phyloP scores from a whole-genome alignment of 1,139 yeast species.

The Pichiaceae sp. region DNA sequence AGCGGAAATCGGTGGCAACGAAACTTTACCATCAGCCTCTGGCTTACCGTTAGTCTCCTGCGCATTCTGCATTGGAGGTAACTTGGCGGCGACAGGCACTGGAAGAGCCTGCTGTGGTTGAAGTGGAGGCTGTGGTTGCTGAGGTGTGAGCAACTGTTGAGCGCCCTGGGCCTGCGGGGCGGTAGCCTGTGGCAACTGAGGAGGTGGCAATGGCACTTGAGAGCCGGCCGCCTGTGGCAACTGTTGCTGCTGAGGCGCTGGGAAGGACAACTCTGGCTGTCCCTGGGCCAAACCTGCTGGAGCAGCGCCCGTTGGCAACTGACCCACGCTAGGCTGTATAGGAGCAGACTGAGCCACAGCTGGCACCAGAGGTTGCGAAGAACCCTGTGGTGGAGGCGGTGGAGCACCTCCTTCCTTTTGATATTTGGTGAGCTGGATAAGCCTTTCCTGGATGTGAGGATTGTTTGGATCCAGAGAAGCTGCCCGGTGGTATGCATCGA shows the following conservation, averaged over 20 bases:
- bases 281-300: not conserved
- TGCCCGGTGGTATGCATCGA: conserved; percentile 95
- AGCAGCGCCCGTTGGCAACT: not conserved
- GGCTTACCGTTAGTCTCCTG: too few species aligned
- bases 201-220: conserved; percentile 7
- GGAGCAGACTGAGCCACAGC: conserved; percentile 10
- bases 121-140: conserved; percentile 1
- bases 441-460: conserved; percentile 86
- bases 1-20: conserved; percentile 2
- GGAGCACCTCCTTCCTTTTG: conserved; percentile 69
- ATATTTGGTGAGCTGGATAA: conserved; percentile 73
- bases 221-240: conserved; percentile 2
- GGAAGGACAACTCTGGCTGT: conserved; percentile 1
- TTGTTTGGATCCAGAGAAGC: conserved; percentile 91
- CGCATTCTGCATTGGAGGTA: too few species aligned
- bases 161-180: conserved; percentile 15
- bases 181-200: conserved; percentile 21
- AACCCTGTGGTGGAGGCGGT: conserved; percentile 47
- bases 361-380: conserved; percentile 22
- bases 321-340: not conserved
- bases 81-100: too few species aligned
- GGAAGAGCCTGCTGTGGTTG: conserved; percentile 2
- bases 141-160: conserved; percentile 10
- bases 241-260: conserved; percentile 2
- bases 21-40: conserved; percentile 1